These are phyloP conservation scores for Priceomyces medius DNA, from an alignment of 805 yeast species.

Conservation along the genomic window DNA sequence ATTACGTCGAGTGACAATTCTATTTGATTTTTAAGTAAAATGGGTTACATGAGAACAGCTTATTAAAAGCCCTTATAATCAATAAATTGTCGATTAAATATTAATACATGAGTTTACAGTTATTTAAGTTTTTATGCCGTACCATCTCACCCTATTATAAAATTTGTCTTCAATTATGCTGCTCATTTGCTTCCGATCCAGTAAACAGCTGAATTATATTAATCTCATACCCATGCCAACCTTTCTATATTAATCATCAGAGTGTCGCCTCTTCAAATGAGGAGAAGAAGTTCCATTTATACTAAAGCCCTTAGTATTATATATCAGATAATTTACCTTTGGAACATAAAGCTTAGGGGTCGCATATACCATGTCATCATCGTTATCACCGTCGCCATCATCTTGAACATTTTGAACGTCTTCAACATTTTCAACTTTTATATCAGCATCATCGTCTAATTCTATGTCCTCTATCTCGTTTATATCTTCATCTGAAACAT, in stretches of 20 bases:
- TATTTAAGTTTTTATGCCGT: too few species aligned
- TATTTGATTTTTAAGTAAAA: background rate
- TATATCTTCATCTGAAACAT: slow-evolving; percentile 6
- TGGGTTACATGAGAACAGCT: background rate
- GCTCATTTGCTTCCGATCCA: background rate
- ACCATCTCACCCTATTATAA: too few species aligned
- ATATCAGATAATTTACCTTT: slow-evolving; percentile 5
- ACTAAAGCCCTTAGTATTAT: slow-evolving; percentile 19
- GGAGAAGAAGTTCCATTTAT: slow-evolving; percentile 29
- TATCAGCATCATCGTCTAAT: slow-evolving; percentile 11
- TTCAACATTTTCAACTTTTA: slow-evolving; percentile 13
- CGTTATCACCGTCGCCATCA: slow-evolving; percentile 6
- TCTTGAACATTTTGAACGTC: background rate
- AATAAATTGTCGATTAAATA: too few species aligned
- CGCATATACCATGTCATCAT: background rate
- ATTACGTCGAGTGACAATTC: background rate
- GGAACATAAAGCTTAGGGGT: slow-evolving; percentile 4
- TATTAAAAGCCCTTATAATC: too few species aligned
- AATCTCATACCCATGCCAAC: background rate
- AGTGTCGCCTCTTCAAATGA: slow-evolving; percentile 13
- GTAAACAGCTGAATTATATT: background rate
- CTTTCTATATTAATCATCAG: background rate
- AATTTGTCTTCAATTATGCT: background rate
- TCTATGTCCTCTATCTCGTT: slow-evolving; percentile 6
- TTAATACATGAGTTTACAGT: too few species aligned